These are phyloP conservation scores for Metschnikowia dekortorum DNA, from an alignment of 805 yeast genomes.

Conservation along the genomic window DNA sequence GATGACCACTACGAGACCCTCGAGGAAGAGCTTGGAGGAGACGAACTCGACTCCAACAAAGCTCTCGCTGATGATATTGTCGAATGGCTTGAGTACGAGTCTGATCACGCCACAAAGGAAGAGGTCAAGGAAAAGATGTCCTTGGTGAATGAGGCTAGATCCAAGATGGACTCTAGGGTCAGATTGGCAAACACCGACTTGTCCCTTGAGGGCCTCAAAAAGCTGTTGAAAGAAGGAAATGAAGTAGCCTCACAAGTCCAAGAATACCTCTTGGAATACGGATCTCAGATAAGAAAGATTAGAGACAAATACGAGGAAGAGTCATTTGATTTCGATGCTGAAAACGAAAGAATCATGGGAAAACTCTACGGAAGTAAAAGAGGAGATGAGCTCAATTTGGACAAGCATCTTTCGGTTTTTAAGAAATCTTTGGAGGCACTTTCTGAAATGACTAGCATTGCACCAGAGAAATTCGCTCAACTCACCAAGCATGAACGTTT, in stretches of 20 bases:
- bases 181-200: conserved; percentile 45
- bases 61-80: conserved; percentile 43
- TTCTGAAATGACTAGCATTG: conserved; percentile 20
- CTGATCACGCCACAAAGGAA: conserved; percentile 44
- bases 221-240: conserved; percentile 41
- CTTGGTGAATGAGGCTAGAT: conserved; percentile 18
- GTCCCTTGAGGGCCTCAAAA: conserved; percentile 41
- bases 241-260: conserved; percentile 40
- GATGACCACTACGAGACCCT: conserved; percentile 47
- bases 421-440: conserved; percentile 26
- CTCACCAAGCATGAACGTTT: conserved; percentile 24
- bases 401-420: conserved; percentile 22
- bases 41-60: conserved; percentile 28
- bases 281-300: conserved; percentile 41
- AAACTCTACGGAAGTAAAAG: conserved; percentile 12
- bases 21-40: conserved; percentile 35
- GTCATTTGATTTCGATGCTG: conserved; percentile 50
- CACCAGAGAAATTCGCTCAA: conserved; percentile 19
- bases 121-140: conserved; percentile 24
- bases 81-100: conserved; percentile 78
- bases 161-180: conserved; percentile 30
- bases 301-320: conserved; percentile 40
- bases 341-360: conserved; percentile 40
- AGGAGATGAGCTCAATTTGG: conserved; percentile 20
- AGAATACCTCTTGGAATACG: conserved; percentile 40